These are phyloP conservation scores for Arthroderma sp. DNA, from an alignment of 2,329 filamentous ascomycete genomes.

Conservation along the genomic window DNA sequence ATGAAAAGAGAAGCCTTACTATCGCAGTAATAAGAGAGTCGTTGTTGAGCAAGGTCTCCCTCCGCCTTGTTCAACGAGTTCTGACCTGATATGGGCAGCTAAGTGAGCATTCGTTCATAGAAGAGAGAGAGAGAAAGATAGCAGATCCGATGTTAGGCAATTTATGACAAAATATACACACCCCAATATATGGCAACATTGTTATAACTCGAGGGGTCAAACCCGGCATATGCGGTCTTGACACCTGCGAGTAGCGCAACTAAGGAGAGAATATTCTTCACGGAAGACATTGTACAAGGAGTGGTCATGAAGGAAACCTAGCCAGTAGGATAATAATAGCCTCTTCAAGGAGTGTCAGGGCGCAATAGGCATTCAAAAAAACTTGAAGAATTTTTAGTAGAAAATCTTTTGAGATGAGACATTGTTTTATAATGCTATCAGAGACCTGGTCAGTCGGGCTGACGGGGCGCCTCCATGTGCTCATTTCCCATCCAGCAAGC, in stretches of 20 bases:
- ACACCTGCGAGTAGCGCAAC: slow-evolving; percentile 23
- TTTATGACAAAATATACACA: background rate
- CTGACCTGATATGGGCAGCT: slow-evolving; percentile 30
- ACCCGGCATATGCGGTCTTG: slow-evolving; percentile 24
- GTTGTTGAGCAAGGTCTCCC: slow-evolving; percentile 11
- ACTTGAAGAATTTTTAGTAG: background rate
- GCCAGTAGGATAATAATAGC: background rate
- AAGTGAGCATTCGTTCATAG: background rate
- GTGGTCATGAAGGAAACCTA: background rate
- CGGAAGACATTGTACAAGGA: slow-evolving; percentile 19
- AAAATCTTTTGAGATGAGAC: background rate
- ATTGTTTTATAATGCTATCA: background rate
- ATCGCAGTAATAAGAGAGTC: slow-evolving; percentile 11
- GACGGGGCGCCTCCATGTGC: background rate
- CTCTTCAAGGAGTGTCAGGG: background rate
- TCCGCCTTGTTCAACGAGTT: slow-evolving; percentile 42
- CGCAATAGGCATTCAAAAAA: background rate
- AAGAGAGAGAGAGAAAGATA: background rate
- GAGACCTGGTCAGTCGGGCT: background rate
- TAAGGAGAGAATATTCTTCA: slow-evolving; percentile 18
- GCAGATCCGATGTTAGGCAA: too few relatives aligned
- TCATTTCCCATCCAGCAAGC: background rate
- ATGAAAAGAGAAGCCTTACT: background rate
- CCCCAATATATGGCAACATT: slow-evolving; percentile 61
- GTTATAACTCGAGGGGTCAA: slow-evolving; percentile 35